These are phyloP conservation scores for Aspergillus quadricinctus DNA, from an alignment of 2,329 filamentous ascomycete genomes.

Conservation along the genomic window DNA sequence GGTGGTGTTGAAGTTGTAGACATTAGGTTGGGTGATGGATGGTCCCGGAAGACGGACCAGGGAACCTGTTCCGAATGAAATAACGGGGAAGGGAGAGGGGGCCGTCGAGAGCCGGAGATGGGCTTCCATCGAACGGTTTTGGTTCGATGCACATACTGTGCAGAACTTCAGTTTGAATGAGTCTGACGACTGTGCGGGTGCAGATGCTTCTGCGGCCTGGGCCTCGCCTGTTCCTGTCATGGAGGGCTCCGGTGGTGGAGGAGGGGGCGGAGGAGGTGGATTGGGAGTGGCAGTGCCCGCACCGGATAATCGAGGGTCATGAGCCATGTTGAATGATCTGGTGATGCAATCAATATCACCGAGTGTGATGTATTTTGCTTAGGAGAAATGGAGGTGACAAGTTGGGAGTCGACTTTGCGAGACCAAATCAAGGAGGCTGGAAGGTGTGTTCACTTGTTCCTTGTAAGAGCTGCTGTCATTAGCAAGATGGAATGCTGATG, in stretches of 20 bases:
- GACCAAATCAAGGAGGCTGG: constrained; percentile 31
- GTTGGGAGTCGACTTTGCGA: background rate
- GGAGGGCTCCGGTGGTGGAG: constrained; percentile 34
- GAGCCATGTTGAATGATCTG: constrained; percentile 37
- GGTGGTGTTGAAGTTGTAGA: constrained; percentile 96
- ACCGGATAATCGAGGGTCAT: constrained; percentile 50
- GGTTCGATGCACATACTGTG: constrained; percentile 98
- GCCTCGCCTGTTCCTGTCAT: constrained; percentile 35
- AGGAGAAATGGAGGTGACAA: background rate
- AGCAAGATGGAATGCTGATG: constrained; percentile 14
- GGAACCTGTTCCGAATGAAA: constrained; percentile 95
- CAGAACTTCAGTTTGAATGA: constrained; percentile 91
- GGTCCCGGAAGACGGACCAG: constrained; percentile 90
- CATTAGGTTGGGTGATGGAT: constrained; percentile 86
- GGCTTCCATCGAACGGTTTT: constrained; percentile 99
- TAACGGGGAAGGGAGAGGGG: constrained; percentile 83
- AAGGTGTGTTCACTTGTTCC: constrained; percentile 32
- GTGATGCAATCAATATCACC: constrained; percentile 1
- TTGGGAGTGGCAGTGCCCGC: constrained; percentile 40
- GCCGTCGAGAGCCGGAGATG: constrained; percentile 85
- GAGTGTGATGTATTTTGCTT: constrained; percentile 4
- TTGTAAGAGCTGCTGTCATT: constrained; percentile 26
- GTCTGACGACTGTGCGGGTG: constrained; percentile 35
- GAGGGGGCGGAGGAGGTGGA: constrained; percentile 48
- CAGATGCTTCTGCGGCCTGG: constrained; percentile 12